These are phyloP conservation scores for Actinidia arguta DNA, from an alignment of 179 eudicot species.

Conservation along the genomic window DNA sequence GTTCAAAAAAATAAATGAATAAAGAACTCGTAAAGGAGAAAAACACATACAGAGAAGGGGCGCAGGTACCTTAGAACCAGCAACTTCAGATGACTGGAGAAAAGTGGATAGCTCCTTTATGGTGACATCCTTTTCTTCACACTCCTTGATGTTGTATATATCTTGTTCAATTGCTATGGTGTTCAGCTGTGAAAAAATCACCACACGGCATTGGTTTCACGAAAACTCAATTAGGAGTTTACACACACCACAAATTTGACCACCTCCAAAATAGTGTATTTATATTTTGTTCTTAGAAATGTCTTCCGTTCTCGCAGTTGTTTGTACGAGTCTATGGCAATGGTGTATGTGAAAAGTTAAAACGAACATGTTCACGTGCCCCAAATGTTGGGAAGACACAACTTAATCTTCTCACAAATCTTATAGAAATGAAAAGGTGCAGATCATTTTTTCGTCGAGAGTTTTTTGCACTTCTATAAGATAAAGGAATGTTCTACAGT, in stretches of 20 bases:
- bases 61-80: slow-evolving; percentile 57
- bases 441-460: too few relatives aligned
- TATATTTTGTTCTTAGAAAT: background rate
- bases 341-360: background rate
- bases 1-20: slow-evolving; percentile 2
- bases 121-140: slow-evolving; percentile 81
- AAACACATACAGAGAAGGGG: background rate
- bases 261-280: background rate
- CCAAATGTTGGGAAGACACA: background rate
- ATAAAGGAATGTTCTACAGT: background rate
- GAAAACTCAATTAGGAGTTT: background rate
- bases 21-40: background rate
- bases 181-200: slow-evolving; percentile 53
- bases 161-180: slow-evolving; percentile 71
- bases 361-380: background rate
- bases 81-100: slow-evolving; percentile 65
- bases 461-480: background rate
- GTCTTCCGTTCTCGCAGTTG: background rate
- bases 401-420: background rate
- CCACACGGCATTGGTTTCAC: background rate
- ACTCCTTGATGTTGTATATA: slow-evolving; percentile 64
- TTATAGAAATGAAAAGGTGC: background rate
- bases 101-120: slow-evolving; percentile 70
- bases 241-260: background rate
- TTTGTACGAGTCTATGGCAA: background rate